phyloP scores from a whole-genome alignment of 805 yeast genomes.

The Clavispora santaluciae region DNA sequence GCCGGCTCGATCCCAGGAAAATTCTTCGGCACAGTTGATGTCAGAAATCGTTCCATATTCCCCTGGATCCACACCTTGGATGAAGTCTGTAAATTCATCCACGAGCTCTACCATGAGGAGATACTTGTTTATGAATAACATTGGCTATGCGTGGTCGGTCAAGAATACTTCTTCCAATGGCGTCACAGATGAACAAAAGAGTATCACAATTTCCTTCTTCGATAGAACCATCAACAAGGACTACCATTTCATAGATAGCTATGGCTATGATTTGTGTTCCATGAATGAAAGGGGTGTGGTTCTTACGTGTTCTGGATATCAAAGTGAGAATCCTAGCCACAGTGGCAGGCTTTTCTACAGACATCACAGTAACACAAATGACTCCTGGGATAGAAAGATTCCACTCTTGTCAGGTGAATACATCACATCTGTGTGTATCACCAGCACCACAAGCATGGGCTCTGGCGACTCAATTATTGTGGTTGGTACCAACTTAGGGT shows the following conservation, averaged over 20 bases:
- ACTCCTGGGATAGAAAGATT: slow-evolving; percentile 67
- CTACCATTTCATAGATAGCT: slow-evolving; percentile 77
- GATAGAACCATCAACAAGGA: slow-evolving; percentile 73
- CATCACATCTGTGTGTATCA: slow-evolving; percentile 66
- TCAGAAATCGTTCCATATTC: slow-evolving; percentile 59
- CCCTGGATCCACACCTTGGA: slow-evolving; percentile 87
- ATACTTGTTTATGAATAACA: slow-evolving; percentile 71
- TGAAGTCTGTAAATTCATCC: slow-evolving; percentile 28
- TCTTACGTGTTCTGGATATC: slow-evolving; percentile 42
- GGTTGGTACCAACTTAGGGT: slow-evolving; percentile 74
- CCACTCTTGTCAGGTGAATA: slow-evolving; percentile 54
- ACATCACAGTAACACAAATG: slow-evolving; percentile 58
- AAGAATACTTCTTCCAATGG: slow-evolving; percentile 22
- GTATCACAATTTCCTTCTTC: slow-evolving; percentile 83
- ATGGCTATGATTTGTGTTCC: slow-evolving; percentile 69
- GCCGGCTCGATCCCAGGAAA: slow-evolving; percentile 2
- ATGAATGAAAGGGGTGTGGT: slow-evolving; percentile 63
- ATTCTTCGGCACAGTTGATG: neutral
- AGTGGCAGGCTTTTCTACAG: slow-evolving; percentile 55
- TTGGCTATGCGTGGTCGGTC: slow-evolving; percentile 81
- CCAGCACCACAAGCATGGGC: slow-evolving; percentile 16
- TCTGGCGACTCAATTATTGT: slow-evolving; percentile 44
- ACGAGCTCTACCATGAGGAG: slow-evolving; percentile 40
- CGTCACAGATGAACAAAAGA: slow-evolving; percentile 38
- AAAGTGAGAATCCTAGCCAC: slow-evolving; percentile 5